Evolutionary conservation across 192 early-diverging fungal genomes (phyloP).

Genomic region (Powellomyces hirtus): DNA sequence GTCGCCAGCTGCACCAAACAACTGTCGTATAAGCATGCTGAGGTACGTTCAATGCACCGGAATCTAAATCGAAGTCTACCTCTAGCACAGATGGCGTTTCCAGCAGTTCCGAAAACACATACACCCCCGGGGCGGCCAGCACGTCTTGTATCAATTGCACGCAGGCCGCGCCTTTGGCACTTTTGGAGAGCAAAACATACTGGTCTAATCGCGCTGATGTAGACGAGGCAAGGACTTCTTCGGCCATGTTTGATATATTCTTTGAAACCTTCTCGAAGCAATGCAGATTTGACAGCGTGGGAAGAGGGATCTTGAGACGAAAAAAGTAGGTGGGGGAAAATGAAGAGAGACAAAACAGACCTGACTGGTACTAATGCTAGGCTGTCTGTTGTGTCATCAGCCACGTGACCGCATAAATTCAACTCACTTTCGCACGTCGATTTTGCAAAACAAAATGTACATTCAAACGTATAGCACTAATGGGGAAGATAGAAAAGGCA

Average conservation of each 20-base stretch:
- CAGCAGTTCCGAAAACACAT: slow-evolving; percentile 76
- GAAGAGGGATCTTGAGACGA: too few relatives aligned
- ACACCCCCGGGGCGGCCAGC: slow-evolving; percentile 66
- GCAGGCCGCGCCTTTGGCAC: slow-evolving; percentile 70
- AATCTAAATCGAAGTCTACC: slow-evolving; percentile 35
- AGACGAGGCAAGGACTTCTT: slow-evolving; percentile 32
- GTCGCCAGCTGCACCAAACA: slow-evolving; percentile 35
- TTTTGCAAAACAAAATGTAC: background rate
- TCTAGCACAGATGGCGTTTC: slow-evolving; percentile 68
- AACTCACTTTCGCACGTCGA: too few relatives aligned
- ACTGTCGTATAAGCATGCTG: background rate
- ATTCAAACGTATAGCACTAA: too few relatives aligned
- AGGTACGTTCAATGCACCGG: background rate
- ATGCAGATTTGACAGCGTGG: too few relatives aligned
- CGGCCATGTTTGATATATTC: slow-evolving; percentile 27
- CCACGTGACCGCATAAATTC: too few relatives aligned
- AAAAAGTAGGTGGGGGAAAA: too few relatives aligned
- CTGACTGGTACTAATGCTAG: too few relatives aligned
- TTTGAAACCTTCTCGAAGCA: too few relatives aligned
- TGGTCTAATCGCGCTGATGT: slow-evolving; percentile 52
- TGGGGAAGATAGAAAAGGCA: background rate
- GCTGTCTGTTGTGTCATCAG: too few relatives aligned
- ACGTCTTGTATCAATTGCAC: slow-evolving; percentile 72
- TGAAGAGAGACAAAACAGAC: too few relatives aligned
- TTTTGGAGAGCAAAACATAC: slow-evolving; percentile 72